Evolutionary conservation across 2,329 filamentous ascomycete genomes (phyloP).

Genomic region (Fusarium foetens): DNA sequence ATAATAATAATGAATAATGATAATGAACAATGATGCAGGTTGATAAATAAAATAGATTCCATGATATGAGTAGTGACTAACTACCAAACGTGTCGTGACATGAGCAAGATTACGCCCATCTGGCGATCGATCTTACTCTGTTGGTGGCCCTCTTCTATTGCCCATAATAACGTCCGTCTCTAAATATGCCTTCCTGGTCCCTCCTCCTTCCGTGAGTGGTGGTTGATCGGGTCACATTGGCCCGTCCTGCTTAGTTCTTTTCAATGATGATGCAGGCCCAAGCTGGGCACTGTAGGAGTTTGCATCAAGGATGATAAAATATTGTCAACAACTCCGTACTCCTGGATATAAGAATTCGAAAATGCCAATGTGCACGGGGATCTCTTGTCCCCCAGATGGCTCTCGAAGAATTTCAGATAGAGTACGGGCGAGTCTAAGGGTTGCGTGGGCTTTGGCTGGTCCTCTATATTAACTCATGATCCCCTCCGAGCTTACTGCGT

Average conservation of each 20-base stretch:
- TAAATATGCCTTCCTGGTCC: conserved; percentile 13
- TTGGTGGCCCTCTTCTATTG: conserved; percentile 29
- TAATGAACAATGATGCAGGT: background rate
- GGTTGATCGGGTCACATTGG: conserved; percentile 11
- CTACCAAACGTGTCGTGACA: conserved; percentile 31
- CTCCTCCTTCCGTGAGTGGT: conserved; percentile 22
- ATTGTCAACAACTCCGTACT: conserved; percentile 37
- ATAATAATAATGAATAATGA: background rate
- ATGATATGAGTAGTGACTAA: conserved; percentile 21
- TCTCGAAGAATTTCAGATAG: conserved; percentile 14
- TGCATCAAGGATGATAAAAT: conserved; percentile 24
- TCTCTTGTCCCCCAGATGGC: conserved; percentile 10
- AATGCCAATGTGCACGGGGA: conserved; percentile 23
- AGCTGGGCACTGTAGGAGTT: conserved; percentile 20
- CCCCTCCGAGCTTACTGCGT: conserved; percentile 22
- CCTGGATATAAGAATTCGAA: conserved; percentile 37
- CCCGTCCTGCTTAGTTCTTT: background rate
- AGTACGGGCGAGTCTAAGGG: conserved; percentile 1
- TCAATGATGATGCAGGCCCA: conserved; percentile 21
- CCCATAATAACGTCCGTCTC: conserved; percentile 9
- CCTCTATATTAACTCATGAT: conserved; percentile 34
- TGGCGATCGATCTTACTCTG: conserved; percentile 22
- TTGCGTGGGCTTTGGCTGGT: conserved; percentile 26
- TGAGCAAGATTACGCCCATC: conserved; percentile 14
- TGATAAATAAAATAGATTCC: conserved; percentile 36